Percentiles rank a stretch among this genome's conserved stretches.
Evolutionary conservation across 176 grass and related monocot genomes (phyloP).

Genomic region (Pharus latifolius): DNA sequence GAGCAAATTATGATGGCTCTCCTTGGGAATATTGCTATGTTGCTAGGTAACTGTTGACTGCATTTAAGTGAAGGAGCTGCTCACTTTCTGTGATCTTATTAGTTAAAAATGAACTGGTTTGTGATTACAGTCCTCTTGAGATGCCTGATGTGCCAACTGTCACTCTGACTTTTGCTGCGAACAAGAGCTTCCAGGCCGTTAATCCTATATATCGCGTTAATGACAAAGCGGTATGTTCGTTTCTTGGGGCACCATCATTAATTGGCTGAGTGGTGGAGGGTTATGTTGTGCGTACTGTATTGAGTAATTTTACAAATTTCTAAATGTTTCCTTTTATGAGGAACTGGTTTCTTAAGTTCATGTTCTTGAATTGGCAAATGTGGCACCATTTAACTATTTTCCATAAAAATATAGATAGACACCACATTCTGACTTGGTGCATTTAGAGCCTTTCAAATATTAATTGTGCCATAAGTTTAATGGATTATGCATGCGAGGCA

Average conservation of each 20-base stretch:
- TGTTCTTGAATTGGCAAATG: not conserved
- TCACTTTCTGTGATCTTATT: not conserved
- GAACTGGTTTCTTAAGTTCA: not conserved
- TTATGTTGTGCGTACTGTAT: not conserved
- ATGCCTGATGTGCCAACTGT: slow-evolving; percentile 59
- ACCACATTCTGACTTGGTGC: not conserved
- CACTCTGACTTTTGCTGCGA: slow-evolving; percentile 50
- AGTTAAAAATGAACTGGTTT: slow-evolving; percentile 12
- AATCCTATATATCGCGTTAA: slow-evolving; percentile 44
- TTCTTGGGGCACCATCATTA: not conserved
- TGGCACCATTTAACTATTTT: not conserved
- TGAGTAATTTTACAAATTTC: not conserved
- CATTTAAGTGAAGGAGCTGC: not conserved
- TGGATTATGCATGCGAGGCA: not conserved
- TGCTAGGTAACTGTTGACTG: slow-evolving; percentile 49
- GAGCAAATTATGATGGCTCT: slow-evolving; percentile 28
- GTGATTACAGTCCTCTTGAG: slow-evolving; percentile 51
- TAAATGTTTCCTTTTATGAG: not conserved
- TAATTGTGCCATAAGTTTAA: not conserved
- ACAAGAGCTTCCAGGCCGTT: slow-evolving; percentile 69
- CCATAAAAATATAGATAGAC: not conserved
- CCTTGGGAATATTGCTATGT: slow-evolving; percentile 71
- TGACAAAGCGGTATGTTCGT: slow-evolving; percentile 46
- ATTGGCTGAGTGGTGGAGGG: not conserved
- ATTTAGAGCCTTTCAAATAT: not conserved